Conservation (phyloP, 164 flowering plant genomes). For the Akebia trifoliata region DNA sequence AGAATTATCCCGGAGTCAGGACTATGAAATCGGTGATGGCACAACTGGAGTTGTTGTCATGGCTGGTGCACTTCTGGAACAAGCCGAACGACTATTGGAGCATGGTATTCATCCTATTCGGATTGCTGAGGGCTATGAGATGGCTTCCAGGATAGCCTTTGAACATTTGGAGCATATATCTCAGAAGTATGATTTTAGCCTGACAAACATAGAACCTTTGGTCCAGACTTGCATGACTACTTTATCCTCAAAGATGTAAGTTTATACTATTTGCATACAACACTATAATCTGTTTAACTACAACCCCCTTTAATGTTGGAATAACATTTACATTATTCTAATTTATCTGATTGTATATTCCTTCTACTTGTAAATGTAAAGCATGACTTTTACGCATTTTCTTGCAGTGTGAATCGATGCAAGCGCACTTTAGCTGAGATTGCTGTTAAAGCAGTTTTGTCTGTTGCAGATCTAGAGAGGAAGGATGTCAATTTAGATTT, state of each 20-base stretch:
- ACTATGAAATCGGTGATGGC: conserved; percentile 99
- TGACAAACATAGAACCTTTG: conserved; percentile 59
- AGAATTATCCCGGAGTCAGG: conserved; percentile 93
- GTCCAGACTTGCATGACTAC: conserved; percentile 99
- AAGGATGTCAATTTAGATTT: conserved; percentile 92
- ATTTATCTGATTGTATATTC: background rate
- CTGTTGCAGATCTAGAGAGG: conserved; percentile 98
- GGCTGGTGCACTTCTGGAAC: conserved; percentile 97
- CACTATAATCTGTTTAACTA: too few species aligned
- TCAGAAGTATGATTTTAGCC: conserved; percentile 74
- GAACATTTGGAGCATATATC: conserved; percentile 79
- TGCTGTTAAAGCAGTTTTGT: conserved; percentile 92
- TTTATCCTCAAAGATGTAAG: conserved; percentile 89
- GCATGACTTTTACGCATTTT: conserved; percentile 3
- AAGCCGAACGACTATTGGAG: conserved; percentile 72
- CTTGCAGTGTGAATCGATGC: conserved; percentile 90
- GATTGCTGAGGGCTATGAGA: conserved; percentile 90
- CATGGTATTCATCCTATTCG: conserved; percentile 95
- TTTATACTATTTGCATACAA: background rate
- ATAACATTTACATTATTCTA: too few species aligned
- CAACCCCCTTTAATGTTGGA: background rate
- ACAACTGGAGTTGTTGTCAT: conserved; percentile 96
- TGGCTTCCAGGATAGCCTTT: conserved; percentile 82
- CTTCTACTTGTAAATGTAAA: background rate
- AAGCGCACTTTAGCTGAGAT: conserved; percentile 91